Evolutionary conservation across 305 asterid species (phyloP).

Genomic region (Fraxinus sp.): DNA sequence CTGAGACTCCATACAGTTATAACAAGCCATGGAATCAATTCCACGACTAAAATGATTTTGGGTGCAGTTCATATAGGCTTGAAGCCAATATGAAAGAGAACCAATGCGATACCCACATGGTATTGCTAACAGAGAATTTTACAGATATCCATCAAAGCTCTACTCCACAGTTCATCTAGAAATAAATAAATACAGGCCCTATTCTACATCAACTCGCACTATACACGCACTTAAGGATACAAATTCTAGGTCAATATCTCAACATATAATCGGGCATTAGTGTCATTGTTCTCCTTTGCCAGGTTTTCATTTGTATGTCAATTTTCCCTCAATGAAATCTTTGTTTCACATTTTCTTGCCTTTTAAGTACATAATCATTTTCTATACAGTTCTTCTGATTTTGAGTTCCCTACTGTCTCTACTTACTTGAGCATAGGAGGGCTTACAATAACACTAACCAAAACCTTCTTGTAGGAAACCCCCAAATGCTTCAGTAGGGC

Average conservation of each 20-base stretch:
- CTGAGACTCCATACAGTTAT: background rate
- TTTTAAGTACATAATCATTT: background rate
- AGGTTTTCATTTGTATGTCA: background rate
- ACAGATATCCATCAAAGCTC: background rate
- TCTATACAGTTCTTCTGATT: background rate
- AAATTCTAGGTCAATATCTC: background rate
- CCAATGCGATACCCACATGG: background rate
- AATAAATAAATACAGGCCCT: background rate
- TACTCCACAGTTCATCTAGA: background rate
- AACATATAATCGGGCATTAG: background rate
- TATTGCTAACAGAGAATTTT: background rate
- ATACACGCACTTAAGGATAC: background rate
- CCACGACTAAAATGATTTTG: background rate
- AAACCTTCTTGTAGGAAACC: background rate
- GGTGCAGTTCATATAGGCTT: background rate
- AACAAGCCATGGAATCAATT: constrained; percentile 5
- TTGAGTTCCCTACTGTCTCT: background rate
- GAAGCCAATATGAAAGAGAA: background rate
- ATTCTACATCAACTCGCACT: background rate
- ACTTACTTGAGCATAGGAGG: background rate
- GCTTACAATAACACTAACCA: background rate
- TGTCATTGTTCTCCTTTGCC: background rate
- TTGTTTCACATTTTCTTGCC: background rate
- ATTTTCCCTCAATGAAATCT: background rate
- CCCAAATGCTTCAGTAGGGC: background rate